These are phyloP conservation scores for Austroboletus eburneus DNA, from an alignment of 768 basidiomycete species.

Conservation along the genomic window DNA sequence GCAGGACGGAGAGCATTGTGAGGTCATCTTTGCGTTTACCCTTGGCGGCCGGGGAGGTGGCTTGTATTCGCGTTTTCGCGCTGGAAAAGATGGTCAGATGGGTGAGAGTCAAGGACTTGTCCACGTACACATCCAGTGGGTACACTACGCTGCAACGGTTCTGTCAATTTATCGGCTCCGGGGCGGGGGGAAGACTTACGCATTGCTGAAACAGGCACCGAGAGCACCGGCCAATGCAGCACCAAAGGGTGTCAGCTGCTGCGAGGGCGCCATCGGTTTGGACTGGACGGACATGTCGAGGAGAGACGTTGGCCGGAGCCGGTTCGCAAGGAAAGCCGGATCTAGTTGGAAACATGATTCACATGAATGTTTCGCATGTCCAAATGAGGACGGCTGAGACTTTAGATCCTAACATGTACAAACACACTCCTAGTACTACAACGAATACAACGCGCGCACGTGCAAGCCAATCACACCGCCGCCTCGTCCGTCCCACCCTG, in stretches of 20 bases:
- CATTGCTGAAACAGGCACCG: slow-evolving; percentile 89
- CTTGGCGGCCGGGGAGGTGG: slow-evolving; percentile 53
- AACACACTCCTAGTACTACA: slow-evolving; percentile 13
- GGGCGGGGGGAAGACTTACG: slow-evolving; percentile 49
- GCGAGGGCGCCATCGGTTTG: slow-evolving; percentile 42
- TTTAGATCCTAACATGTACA: slow-evolving; percentile 21
- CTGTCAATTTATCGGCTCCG: slow-evolving; percentile 6
- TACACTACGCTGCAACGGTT: slow-evolving; percentile 68
- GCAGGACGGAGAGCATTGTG: slow-evolving; percentile 61
- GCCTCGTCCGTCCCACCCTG: slow-evolving; percentile 68
- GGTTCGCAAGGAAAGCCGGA: not conserved
- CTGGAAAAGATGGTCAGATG: slow-evolving; percentile 36
- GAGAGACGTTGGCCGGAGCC: not conserved
- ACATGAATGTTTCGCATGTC: slow-evolving; percentile 6
- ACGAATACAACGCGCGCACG: slow-evolving; percentile 30
- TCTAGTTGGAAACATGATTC: not conserved
- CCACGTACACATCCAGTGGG: slow-evolving; percentile 85
- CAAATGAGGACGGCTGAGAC: slow-evolving; percentile 1
- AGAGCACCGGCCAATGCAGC: slow-evolving; percentile 90
- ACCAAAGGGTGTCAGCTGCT: slow-evolving; percentile 70
- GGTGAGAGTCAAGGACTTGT: too few relatives aligned
- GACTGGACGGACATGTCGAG: slow-evolving; percentile 36
- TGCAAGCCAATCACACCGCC: slow-evolving; percentile 65
- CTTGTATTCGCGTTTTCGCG: slow-evolving; percentile 94
- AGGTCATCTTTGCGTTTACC: slow-evolving; percentile 46